Percentiles rank a stretch among this genome's conserved stretches.
These are phyloP conservation scores for Solanum sparsipilum DNA, from an alignment of 257 asterid genomes.

Conservation along the genomic window DNA sequence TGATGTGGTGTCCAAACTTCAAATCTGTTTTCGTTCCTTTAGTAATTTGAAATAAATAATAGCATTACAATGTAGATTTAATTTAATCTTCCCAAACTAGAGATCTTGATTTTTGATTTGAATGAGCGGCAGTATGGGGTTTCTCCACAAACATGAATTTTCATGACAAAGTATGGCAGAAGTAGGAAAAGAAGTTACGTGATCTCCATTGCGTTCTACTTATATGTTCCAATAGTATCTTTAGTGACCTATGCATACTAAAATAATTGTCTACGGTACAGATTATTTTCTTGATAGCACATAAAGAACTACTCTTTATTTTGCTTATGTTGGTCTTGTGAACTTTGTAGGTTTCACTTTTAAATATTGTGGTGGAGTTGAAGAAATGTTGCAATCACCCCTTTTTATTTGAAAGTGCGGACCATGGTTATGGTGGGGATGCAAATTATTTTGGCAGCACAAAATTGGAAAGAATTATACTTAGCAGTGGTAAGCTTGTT, in stretches of 20 bases:
- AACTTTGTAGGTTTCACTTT: constrained; percentile 83
- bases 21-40: neutral
- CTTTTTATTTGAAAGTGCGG: constrained; percentile 96
- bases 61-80: neutral
- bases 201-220: neutral
- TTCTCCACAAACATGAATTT: neutral
- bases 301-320: neutral
- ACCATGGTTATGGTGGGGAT: constrained; percentile 99
- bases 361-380: constrained; percentile 97
- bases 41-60: neutral
- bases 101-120: neutral
- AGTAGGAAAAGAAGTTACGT: neutral
- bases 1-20: neutral
- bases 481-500: constrained; percentile 96
- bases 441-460: constrained; percentile 67
- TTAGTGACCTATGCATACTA: neutral
- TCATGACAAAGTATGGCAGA: neutral
- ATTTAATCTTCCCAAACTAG: neutral
- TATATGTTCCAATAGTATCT: neutral
- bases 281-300: neutral
- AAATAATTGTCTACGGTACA: neutral
- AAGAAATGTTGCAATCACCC: constrained; percentile 99
- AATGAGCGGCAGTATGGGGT: neutral
- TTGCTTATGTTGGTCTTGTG: neutral
- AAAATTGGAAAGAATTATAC: constrained; percentile 76